These are phyloP conservation scores for Austroboletus niveus DNA, from an alignment of 1,284 basidiomycete species.

Conservation along the genomic window DNA sequence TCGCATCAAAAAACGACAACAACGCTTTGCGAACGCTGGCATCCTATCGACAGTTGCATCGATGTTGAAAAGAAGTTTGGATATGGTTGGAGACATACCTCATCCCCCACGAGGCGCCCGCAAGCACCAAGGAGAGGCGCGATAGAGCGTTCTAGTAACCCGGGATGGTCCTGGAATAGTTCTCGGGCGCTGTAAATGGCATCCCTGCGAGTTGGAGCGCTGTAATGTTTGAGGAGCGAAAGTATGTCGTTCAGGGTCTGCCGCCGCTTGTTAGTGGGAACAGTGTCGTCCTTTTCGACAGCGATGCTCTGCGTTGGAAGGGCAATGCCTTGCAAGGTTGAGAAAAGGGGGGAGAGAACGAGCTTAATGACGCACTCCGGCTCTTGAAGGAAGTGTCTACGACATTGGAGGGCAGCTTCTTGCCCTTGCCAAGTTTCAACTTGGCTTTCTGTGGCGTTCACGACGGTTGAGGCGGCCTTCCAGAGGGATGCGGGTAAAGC, in stretches of 20 bases:
- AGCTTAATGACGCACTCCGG: conserved; percentile 56
- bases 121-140: conserved; percentile 66
- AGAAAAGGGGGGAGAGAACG: conserved; percentile 3
- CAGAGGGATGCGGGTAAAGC: not conserved
- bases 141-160: conserved; percentile 55
- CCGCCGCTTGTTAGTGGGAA: conserved; percentile 75
- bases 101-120: conserved; percentile 76
- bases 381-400: conserved; percentile 97
- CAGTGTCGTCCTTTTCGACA: conserved; percentile 47
- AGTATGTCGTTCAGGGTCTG: conserved; percentile 80
- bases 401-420: conserved; percentile 78
- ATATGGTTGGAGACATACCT: conserved; percentile 46
- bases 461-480: conserved; percentile 7
- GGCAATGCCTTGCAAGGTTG: conserved; percentile 70
- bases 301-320: conserved; percentile 84
- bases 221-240: conserved; percentile 83
- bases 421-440: conserved; percentile 95
- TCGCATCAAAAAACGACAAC: conserved; percentile 64
- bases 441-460: conserved; percentile 77
- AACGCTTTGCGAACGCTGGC: conserved; percentile 61
- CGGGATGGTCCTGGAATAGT: conserved; percentile 67
- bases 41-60: conserved; percentile 45
- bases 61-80: not conserved
- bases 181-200: conserved; percentile 82
- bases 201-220: conserved; percentile 73